phyloP scores from a whole-genome alignment of 148 eudicot genomes.

The Bassia scoparia region DNA sequence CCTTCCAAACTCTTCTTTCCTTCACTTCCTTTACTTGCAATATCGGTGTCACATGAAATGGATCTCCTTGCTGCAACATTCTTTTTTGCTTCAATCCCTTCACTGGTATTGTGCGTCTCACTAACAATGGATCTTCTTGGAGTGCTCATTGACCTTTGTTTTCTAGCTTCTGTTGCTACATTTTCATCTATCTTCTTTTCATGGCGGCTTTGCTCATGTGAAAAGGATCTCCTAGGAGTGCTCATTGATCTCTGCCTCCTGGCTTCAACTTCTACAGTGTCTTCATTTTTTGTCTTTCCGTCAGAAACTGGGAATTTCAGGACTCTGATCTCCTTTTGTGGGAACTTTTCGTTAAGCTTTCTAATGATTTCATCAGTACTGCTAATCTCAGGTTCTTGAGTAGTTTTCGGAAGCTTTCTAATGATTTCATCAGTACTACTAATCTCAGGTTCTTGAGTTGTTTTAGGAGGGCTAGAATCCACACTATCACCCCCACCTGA shows the following conservation, averaged over 20 bases:
- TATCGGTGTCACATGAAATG: slow-evolving; percentile 20
- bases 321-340: slow-evolving; percentile 37
- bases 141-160: slow-evolving; percentile 34
- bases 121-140: slow-evolving; percentile 33
- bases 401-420: slow-evolving; percentile 42
- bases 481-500: slow-evolving; percentile 27
- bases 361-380: slow-evolving; percentile 47
- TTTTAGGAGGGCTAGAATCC: slow-evolving; percentile 30
- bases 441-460: slow-evolving; percentile 21
- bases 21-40: slow-evolving; percentile 12
- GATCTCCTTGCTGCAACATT: slow-evolving; percentile 41
- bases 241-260: slow-evolving; percentile 26
- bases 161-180: slow-evolving; percentile 24
- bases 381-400: slow-evolving; percentile 24
- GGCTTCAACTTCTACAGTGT: slow-evolving; percentile 26
- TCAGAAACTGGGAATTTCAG: slow-evolving; percentile 19
- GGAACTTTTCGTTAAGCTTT: slow-evolving; percentile 53
- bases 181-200: slow-evolving; percentile 18
- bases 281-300: slow-evolving; percentile 20
- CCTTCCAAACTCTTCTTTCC: slow-evolving; percentile 29
- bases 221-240: slow-evolving; percentile 40
- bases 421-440: slow-evolving; percentile 47
- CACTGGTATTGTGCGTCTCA: slow-evolving; percentile 5
- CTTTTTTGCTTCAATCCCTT: slow-evolving; percentile 2
- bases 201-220: slow-evolving; percentile 9